A percentile compares a stretch with the other conserved stretches of the same genome.
phyloP scores from a whole-genome alignment of 2,329 filamentous ascomycete genomes.

The Zasmidium citrigriseum region DNA sequence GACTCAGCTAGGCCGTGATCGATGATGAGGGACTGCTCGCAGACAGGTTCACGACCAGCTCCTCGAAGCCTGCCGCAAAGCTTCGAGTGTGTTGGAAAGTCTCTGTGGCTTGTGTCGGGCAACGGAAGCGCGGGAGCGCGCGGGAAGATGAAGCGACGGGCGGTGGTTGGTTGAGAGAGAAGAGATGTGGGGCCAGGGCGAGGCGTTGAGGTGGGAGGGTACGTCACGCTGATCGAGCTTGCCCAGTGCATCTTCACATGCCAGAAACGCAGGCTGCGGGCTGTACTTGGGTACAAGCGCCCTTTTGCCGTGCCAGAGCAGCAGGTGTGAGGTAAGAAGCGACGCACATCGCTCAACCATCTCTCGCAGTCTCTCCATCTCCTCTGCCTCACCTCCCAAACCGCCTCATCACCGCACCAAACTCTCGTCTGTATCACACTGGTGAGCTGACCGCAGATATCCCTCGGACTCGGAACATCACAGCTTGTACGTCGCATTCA shows the following conservation, averaged over 20 bases:
- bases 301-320: neutral
- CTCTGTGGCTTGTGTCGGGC: neutral
- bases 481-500: constrained; percentile 4
- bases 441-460: neutral
- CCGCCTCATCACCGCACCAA: neutral
- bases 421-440: neutral
- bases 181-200: too few species aligned
- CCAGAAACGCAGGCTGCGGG: neutral
- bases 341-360: constrained; percentile 9
- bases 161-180: neutral
- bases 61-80: neutral
- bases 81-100: neutral
- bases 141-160: neutral
- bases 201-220: neutral
- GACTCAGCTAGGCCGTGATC: neutral
- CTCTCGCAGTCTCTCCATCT: neutral
- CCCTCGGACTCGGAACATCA: neutral
- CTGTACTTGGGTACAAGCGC: neutral
- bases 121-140: neutral
- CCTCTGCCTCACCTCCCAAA: neutral
- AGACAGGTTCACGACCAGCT: neutral
- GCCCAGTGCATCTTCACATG: constrained; percentile 5
- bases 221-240: neutral
- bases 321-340: constrained; percentile 7
- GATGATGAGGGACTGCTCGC: neutral